Evolutionary conservation across 768 basidiomycete genomes (phyloP).

Genomic region (Tephrocybe sp.): DNA sequence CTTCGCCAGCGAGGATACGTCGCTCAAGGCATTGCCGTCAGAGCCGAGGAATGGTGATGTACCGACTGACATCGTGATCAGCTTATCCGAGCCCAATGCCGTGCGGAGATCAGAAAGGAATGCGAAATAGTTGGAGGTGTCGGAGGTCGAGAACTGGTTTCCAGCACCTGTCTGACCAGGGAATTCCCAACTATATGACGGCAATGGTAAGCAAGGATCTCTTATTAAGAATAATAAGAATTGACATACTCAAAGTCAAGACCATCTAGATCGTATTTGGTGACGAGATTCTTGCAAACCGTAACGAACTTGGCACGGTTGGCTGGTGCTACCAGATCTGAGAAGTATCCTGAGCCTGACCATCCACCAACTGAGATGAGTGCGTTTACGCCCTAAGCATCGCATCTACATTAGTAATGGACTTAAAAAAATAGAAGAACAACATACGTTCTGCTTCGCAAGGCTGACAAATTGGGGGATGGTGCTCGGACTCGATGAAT

Average conservation of each 20-base stretch:
- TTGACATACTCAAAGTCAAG: constrained; percentile 50
- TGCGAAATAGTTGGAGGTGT: constrained; percentile 73
- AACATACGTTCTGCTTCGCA: constrained; percentile 39
- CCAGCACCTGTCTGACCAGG: constrained; percentile 64
- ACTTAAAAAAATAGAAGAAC: background rate
- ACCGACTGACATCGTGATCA: constrained; percentile 51
- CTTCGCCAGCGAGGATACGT: constrained; percentile 71
- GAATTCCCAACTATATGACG: constrained; percentile 68
- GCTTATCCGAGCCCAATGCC: constrained; percentile 38
- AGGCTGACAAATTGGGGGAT: constrained; percentile 55
- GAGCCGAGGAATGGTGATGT: constrained; percentile 38
- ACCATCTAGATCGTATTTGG: constrained; percentile 53
- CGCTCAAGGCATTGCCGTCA: constrained; percentile 56
- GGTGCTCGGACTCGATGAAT: constrained; percentile 27
- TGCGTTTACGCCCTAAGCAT: constrained; percentile 49
- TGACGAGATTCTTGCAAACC: constrained; percentile 47
- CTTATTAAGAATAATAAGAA: background rate
- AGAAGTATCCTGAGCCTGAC: constrained; percentile 63
- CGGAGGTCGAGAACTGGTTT: constrained; percentile 51
- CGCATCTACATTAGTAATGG: background rate
- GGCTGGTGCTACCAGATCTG: constrained; percentile 52
- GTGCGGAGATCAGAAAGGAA: constrained; percentile 71
- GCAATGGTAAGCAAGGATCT: background rate
- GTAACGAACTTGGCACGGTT: constrained; percentile 64
- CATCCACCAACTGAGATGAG: constrained; percentile 71